Conservation (phyloP, 768 basidiomycete genomes). For the Crepidotus variabilis region DNA sequence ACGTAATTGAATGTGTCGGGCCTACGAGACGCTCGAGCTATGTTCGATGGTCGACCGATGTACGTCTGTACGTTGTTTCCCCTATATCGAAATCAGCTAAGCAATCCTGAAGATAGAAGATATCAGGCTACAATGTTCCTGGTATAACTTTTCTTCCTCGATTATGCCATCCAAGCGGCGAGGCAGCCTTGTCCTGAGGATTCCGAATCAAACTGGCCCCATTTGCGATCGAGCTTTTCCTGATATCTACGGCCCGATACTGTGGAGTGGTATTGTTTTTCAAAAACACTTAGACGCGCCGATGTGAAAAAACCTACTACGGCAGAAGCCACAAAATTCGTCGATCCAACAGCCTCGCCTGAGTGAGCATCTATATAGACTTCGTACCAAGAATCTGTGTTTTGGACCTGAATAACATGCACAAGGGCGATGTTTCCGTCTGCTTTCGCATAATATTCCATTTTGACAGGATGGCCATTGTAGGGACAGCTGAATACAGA, state of each 20-base stretch:
- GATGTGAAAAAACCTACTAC: slow-evolving; percentile 30
- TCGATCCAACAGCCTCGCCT: slow-evolving; percentile 45
- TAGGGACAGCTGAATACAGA: background rate
- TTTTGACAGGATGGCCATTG: background rate
- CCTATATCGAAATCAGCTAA: too few relatives aligned
- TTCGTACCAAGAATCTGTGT: slow-evolving; percentile 47
- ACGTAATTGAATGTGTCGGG: slow-evolving; percentile 30
- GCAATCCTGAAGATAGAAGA: background rate
- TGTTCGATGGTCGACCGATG: slow-evolving; percentile 18
- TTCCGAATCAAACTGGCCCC: slow-evolving; percentile 41
- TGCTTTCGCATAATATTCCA: slow-evolving; percentile 37
- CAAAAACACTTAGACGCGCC: background rate
- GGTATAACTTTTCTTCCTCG: slow-evolving; percentile 20
- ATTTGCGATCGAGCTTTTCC: slow-evolving; percentile 40
- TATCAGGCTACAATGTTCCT: slow-evolving; percentile 19
- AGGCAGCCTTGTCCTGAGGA: slow-evolving; percentile 44
- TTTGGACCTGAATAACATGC: slow-evolving; percentile 33
- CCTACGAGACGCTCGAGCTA: slow-evolving; percentile 29
- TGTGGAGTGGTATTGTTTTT: slow-evolving; percentile 7
- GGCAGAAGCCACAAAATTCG: slow-evolving; percentile 47
- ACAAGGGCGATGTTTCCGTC: slow-evolving; percentile 36
- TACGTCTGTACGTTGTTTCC: slow-evolving; percentile 27
- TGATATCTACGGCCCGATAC: slow-evolving; percentile 43
- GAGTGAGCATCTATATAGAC: slow-evolving; percentile 56
- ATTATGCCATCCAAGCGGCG: slow-evolving; percentile 40